Base-by-base conservation (phyloP, 805 yeast species). In the Candida orba region DNA sequence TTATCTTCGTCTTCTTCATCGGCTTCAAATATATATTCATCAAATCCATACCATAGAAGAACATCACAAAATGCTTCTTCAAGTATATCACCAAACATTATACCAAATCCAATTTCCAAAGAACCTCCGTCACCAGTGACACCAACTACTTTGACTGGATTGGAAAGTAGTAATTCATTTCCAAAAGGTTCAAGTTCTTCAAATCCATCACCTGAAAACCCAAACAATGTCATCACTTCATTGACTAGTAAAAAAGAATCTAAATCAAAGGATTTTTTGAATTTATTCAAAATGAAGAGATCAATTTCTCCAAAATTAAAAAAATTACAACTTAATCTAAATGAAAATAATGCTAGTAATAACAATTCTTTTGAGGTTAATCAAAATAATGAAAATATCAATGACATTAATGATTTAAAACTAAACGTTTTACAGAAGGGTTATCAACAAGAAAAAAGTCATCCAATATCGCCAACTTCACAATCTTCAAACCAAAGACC, bases 281-380 rank as follows among this genome's bases (percentile, higher is more conserved):
- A 51, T 36, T 40, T 56, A 45, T 57, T 57, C 48, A 56, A 56
- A 37, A 56, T 46, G 58, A 56, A 53, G 35, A 48, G 57, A 32
- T 50, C 58, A 4, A 43, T 51, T n/a, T 47, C 56, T 2, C 52
- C 57, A 29, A 52, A 52, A 39, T 20, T 34, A 2, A 44, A 47
- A 31, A 50, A 53, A 8, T 29, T 20, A 35, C 29, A 27, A 27
- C 13, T 27, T 12, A 27, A 27, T 27, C 10, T 13, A 27, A 27
- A 27, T 27, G 29, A 27, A 13, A 27, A 27, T 10, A 10, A 27
- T 27, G 12, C 7, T 9, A 27, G 13, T 27, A 25, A 8, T 8
- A 25, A 25, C 27, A 8, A 25, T 10, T 9, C 8, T 10, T 13
- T 27, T 27, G 29, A 27, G 6, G 9, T 3, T 13, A 9, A 27